phyloP scores from a whole-genome alignment of 2,329 filamentous ascomycete species.

The Cordyceps javanica region DNA sequence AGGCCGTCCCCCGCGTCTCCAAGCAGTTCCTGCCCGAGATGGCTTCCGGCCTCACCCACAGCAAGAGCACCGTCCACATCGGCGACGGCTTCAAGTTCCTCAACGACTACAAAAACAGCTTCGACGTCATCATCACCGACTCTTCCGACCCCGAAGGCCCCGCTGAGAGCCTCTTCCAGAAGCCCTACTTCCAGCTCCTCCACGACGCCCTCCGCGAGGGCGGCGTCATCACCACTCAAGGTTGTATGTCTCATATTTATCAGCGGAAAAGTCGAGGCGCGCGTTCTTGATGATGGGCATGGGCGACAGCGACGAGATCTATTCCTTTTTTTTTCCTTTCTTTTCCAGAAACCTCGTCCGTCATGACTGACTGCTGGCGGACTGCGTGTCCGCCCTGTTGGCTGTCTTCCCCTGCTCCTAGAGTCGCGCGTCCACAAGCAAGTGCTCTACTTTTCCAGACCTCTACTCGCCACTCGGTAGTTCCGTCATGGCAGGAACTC shows the following conservation, averaged over 20 bases:
- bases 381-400: constrained; percentile 18
- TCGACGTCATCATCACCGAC: constrained; percentile 99
- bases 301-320: constrained; percentile 6
- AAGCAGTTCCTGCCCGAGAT: constrained; percentile 97
- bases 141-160: constrained; percentile 96
- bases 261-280: constrained; percentile 31
- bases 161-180: constrained; percentile 94
- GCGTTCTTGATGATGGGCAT: constrained; percentile 29
- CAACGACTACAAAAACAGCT: constrained; percentile 90
- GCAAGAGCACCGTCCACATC: constrained; percentile 86
- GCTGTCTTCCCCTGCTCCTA: neutral
- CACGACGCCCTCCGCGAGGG: constrained; percentile 84
- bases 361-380: neutral
- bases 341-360: neutral
- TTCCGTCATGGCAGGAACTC: constrained; percentile 24
- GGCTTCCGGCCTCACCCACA: constrained; percentile 88
- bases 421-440: constrained; percentile 20
- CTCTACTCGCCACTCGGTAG: constrained; percentile 30
- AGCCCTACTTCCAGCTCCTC: constrained; percentile 96
- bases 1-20: constrained; percentile 92
- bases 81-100: constrained; percentile 99
- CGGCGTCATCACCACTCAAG: constrained; percentile 99
- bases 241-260: constrained; percentile 86
- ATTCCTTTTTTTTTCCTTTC: no score
- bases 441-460: constrained; percentile 32